Evolutionary conservation across 2,329 filamentous ascomycete species (phyloP), one percentile per base, ranked within the genome.

Genomic region (Colletotrichum trifolii): DNA sequence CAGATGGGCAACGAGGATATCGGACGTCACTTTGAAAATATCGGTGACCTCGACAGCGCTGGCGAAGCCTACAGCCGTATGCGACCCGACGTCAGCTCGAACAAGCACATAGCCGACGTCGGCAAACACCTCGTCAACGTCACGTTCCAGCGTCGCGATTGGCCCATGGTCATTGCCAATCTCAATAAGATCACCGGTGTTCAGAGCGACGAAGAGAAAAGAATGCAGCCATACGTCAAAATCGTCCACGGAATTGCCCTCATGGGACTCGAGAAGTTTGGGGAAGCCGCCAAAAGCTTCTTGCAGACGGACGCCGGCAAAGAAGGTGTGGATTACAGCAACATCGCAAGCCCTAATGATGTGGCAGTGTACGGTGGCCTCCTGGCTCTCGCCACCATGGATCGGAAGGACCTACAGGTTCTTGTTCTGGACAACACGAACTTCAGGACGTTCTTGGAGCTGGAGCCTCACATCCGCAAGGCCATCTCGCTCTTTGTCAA

Each of bases 1-100:
- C 70, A 97, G 92, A 97, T 98, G 89, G 95, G 93, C 48, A 92
- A 97, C 72, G 94, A 97, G 76, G 96, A 98, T 71, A 82, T 98
- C 6, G 96, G 93, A 46, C 89, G 88, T 67, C 94, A 97, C 77
- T 90, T 91, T 68, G 92, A 96, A 77, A 84, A 83, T 42, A 93
- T 88, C 13, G 95, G 96, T 59, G 90, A 94, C 61, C 85, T 95
- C 8, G 77, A 80, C 40, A 85, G 85, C 11, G 93, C 96, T 0
- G 86, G 87, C 52, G 94, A 96, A 69, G 87, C 92, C 2, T 98
- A 92, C 75, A 82, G 85, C 68, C 90, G 91, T 69, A 97, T 98
- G 94, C 89, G 96, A 68, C 92, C 96, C 62, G 95, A 95, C 73
- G 93, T 94, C 70, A 96, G 90, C 61, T 92, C 92, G 0, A 85